Evolutionary conservation across 2,329 filamentous ascomycete species (phyloP).

Genomic region (Colletotrichum spinosum): DNA sequence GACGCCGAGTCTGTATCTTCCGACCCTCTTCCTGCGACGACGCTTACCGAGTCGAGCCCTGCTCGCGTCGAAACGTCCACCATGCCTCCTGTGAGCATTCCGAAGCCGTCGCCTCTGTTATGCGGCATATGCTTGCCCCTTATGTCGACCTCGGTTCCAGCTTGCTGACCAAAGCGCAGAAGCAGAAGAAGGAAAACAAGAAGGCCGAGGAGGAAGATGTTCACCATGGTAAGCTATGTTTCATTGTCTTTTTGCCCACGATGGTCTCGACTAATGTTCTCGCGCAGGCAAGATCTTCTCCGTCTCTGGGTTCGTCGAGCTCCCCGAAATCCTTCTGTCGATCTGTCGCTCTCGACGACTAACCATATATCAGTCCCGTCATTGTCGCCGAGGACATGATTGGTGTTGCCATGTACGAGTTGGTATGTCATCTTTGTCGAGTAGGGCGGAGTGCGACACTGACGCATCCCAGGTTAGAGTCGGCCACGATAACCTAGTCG

Average conservation of each 20-base stretch:
- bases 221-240: conserved; percentile 49
- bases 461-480: conserved; percentile 77
- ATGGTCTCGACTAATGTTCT: conserved; percentile 24
- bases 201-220: conserved; percentile 52
- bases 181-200: conserved; percentile 48
- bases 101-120: conserved; percentile 29
- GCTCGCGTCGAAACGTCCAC: conserved; percentile 50
- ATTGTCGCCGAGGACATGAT: conserved; percentile 98
- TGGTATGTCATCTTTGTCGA: conserved; percentile 67
- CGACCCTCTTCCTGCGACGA: conserved; percentile 27
- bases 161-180: conserved; percentile 33
- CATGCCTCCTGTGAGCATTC: conserved; percentile 67
- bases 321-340: conserved; percentile 26
- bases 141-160: conserved; percentile 21
- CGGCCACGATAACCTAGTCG: conserved; percentile 90
- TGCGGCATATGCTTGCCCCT: conserved; percentile 33
- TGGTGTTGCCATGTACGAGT: conserved; percentile 99
- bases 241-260: not conserved
- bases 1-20: conserved; percentile 47
- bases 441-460: too few relatives aligned
- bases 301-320: conserved; percentile 67
- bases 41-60: conserved; percentile 35
- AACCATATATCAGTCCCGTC: conserved; percentile 73
- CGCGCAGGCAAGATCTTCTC: conserved; percentile 70
- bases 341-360: conserved; percentile 35